Evolutionary conservation across 306 rosid species (phyloP).

Genomic region (Inga laurina): DNA sequence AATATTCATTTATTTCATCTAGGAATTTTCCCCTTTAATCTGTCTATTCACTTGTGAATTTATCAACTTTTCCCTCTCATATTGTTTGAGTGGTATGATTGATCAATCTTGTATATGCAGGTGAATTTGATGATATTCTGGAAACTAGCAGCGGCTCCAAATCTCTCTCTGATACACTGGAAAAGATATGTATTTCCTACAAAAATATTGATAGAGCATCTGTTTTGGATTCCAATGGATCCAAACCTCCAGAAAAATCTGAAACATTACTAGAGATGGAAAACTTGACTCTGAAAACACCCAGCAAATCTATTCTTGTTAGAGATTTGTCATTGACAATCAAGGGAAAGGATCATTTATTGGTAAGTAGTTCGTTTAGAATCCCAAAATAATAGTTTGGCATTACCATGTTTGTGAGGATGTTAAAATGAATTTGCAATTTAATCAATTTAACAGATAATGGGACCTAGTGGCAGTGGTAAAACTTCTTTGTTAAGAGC

Average conservation of each 20-base stretch:
- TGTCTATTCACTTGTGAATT: not conserved
- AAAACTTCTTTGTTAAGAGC: conserved; percentile 91
- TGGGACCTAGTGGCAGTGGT: conserved; percentile 93
- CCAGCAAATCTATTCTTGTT: conserved; percentile 69
- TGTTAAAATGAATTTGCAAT: conserved; percentile 26
- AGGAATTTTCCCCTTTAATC: not conserved
- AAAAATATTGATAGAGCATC: conserved; percentile 45
- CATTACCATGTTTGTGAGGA: not conserved
- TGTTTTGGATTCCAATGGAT: conserved; percentile 71
- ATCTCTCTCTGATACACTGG: conserved; percentile 50
- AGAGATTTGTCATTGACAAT: conserved; percentile 65
- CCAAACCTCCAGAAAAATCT: conserved; percentile 46
- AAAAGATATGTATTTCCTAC: conserved; percentile 63
- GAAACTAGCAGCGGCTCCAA: conserved; percentile 54
- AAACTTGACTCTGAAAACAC: conserved; percentile 77
- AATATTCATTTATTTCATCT: not conserved
- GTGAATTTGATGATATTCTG: conserved; percentile 89
- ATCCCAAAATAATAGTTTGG: not conserved
- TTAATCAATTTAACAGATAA: conserved; percentile 55
- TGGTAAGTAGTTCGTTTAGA: conserved; percentile 54
- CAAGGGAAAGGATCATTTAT: conserved; percentile 67
- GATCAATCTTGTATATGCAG: conserved; percentile 48
- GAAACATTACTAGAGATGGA: conserved; percentile 67
- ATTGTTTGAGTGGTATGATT: not conserved
- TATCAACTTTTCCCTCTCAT: not conserved